Evolutionary conservation across 495 filamentous ascomycete species (phyloP).

Genomic region (Daldinia decipiens): DNA sequence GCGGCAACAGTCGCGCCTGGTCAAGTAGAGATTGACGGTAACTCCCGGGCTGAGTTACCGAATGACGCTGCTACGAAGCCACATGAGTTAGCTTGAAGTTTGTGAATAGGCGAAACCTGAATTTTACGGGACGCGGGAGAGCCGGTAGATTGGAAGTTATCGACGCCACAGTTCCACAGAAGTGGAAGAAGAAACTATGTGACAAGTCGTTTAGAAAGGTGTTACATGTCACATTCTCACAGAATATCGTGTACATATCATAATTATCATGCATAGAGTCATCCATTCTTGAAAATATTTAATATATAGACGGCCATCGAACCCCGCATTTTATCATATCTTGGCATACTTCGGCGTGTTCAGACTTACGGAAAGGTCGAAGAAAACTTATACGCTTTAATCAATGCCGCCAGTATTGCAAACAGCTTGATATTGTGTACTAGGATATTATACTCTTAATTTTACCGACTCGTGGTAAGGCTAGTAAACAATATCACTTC

Average conservation of each 20-base stretch:
- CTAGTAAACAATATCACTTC: no score
- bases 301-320: neutral
- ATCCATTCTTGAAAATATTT: neutral
- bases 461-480: no score
- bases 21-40: slow-evolving; percentile 22
- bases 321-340: neutral
- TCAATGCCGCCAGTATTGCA: no score
- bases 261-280: neutral
- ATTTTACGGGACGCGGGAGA: neutral
- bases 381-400: no score
- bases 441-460: no score
- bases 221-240: neutral
- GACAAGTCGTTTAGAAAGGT: neutral
- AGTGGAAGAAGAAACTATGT: neutral
- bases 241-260: neutral
- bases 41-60: slow-evolving; percentile 6
- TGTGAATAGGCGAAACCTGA: neutral
- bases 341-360: neutral
- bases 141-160: neutral
- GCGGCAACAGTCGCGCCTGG: neutral
- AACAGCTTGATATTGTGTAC: no score
- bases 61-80: slow-evolving; percentile 1
- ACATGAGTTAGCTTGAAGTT: slow-evolving; percentile 11
- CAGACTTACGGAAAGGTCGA: no score
- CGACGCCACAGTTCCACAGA: neutral